These are phyloP conservation scores for Elaeis oleifera DNA, from an alignment of 202 grass and related monocot species.

Conservation along the genomic window DNA sequence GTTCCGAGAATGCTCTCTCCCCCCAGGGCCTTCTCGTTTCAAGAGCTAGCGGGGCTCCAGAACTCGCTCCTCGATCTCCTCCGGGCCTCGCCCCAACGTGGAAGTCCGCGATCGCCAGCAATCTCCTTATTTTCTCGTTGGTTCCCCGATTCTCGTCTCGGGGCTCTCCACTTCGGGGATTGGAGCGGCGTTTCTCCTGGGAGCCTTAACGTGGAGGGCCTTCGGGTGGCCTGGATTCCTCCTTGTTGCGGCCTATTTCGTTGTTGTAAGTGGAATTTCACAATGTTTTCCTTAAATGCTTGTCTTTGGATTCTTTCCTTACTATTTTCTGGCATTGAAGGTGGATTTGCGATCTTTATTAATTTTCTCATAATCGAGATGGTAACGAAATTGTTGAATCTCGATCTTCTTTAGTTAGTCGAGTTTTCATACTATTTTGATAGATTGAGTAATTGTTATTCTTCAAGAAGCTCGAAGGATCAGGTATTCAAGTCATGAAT, in stretches of 20 bases:
- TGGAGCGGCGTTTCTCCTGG: conserved; percentile 55
- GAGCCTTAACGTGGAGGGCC: conserved; percentile 69
- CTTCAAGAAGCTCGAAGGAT: no score
- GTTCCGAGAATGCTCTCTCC: conserved; percentile 5
- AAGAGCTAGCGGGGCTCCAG: conserved; percentile 27
- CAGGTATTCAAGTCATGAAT: no score
- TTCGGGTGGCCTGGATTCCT: conserved; percentile 52
- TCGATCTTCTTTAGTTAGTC: no score
- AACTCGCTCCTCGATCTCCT: conserved; percentile 39
- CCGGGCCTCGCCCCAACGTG: conserved; percentile 54
- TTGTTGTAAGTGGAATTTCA: conserved; percentile 40
- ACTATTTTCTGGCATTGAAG: neutral
- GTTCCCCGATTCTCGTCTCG: conserved; percentile 53
- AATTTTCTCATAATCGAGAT: no score
- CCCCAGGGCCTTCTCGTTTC: conserved; percentile 21
- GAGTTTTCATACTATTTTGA: no score
- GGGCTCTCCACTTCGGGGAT: conserved; percentile 67
- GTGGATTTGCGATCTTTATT: no score
- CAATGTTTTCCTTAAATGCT: neutral
- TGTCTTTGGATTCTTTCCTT: neutral
- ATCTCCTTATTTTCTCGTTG: conserved; percentile 47
- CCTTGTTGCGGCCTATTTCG: conserved; percentile 63
- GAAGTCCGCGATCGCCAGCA: conserved; percentile 45
- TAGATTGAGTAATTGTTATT: no score
- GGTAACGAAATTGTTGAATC: no score